These are phyloP conservation scores for Aspergillus latus DNA, from an alignment of 2,329 filamentous ascomycete species.

Conservation along the genomic window DNA sequence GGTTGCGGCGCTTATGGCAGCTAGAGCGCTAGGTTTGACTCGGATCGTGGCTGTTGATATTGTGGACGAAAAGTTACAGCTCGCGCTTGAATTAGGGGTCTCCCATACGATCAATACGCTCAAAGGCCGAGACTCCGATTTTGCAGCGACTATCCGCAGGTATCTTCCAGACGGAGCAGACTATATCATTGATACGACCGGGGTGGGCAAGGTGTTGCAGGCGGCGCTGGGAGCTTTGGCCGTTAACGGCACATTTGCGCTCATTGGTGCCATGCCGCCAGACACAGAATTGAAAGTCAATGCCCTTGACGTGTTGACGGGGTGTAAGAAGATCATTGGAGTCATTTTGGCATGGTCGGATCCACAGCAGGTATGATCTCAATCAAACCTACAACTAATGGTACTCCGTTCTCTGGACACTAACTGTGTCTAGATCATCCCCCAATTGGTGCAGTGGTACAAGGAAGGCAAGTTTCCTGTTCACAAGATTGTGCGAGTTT, in stretches of 20 bases:
- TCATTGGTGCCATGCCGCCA: conserved; percentile 3
- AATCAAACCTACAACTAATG: too few relatives aligned
- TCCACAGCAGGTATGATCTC: conserved; percentile 2
- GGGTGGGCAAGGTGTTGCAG: neutral
- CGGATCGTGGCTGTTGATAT: conserved; percentile 53
- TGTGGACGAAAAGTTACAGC: conserved; percentile 49
- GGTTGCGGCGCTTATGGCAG: conserved; percentile 53
- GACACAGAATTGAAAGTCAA: neutral
- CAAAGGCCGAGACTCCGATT: neutral
- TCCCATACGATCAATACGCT: conserved; percentile 2
- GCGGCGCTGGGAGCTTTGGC: neutral
- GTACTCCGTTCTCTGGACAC: neutral
- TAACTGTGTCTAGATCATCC: neutral
- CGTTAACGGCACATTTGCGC: conserved; percentile 1
- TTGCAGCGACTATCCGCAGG: neutral
- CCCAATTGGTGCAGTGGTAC: neutral
- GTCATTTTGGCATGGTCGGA: conserved; percentile 5
- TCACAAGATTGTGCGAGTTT: neutral
- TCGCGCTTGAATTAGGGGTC: conserved; percentile 52
- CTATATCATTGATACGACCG: conserved; percentile 9
- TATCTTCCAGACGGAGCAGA: neutral
- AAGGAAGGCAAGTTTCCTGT: conserved; percentile 6
- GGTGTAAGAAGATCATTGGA: conserved; percentile 7
- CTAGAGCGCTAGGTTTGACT: conserved; percentile 49
- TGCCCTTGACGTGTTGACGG: conserved; percentile 4